Percentiles rank a stretch among this genome's conserved stretches.
These are phyloP conservation scores for Pseudonitzschia pungens DNA, from an alignment of 108 stramenopile species.

Conservation along the genomic window DNA sequence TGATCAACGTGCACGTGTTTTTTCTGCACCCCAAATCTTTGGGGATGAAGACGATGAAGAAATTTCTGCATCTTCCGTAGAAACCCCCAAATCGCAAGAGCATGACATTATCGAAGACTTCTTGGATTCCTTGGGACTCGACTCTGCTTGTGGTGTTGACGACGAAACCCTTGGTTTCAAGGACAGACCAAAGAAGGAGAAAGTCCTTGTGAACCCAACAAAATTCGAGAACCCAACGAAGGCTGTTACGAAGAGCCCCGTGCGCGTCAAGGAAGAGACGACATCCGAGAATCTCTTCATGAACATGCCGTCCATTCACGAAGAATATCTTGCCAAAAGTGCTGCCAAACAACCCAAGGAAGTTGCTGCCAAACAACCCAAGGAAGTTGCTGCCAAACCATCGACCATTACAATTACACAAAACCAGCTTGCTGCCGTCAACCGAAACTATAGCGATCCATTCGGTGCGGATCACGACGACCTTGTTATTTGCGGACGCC, in stretches of 20 bases:
- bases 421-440: background rate
- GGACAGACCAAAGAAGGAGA: conserved; percentile 1
- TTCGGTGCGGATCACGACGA: conserved; percentile 21
- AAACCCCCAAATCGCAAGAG: background rate
- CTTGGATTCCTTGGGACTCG: conserved; percentile 8
- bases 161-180: conserved; percentile 9
- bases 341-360: background rate
- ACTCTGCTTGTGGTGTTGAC: conserved; percentile 13
- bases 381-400: background rate
- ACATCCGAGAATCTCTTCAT: background rate
- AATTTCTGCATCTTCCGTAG: background rate
- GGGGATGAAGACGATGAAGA: background rate
- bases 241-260: too few species aligned
- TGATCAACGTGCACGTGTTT: background rate
- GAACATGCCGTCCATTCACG: background rate
- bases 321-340: background rate
- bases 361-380: background rate
- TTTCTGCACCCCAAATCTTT: background rate
- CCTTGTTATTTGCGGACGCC: conserved; percentile 6
- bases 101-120: conserved; percentile 9
- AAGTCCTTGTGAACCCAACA: background rate
- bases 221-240: background rate
- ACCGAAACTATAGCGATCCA: background rate
- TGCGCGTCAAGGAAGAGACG: background rate
- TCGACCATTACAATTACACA: too few species aligned